Evolutionary conservation across 352 stramenopile species (phyloP), one percentile per base, ranked within the genome.

Genomic region (Pythium oligandrum): DNA sequence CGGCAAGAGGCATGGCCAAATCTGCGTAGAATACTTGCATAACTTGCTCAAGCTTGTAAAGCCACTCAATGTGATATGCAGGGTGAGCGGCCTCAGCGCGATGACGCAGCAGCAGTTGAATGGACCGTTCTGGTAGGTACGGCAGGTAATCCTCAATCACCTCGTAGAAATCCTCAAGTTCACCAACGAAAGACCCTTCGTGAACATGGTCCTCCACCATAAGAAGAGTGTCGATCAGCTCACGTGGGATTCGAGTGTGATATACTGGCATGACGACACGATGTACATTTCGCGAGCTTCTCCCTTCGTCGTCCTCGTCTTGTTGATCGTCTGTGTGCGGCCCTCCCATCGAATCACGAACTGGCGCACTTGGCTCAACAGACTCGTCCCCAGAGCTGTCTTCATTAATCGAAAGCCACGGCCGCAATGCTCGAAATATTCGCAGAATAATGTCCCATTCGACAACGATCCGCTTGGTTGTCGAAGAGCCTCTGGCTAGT

Each of bases 391-490:
- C 17, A 48, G 9, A 11, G 17, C 43, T 48, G 43, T 48, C 43
- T 30, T 48, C 43, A 30, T 48, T 11, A 48, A 48, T 69, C 2
- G 77, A 83, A 7, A 94, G 61, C 83, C 83, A 94, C 40, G 83
- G 76, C 0, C 77, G 72, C 33, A 95, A 48, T 9, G 66, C 63
- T 5, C 61, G 59, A 26, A 95, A 71, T 67, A 92, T 93, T 3
- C 80, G 78, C 11, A 93, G 64, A 48, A 95, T 88, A 50, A 95
- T 81, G 45, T 90, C 81, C 85, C 85, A 95, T 58, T 95, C 85
- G 42, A 92, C 78, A 26, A 80, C 66, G 30, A 92, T 49, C 34
- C 63, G 64, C 46, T 65, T 75, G 35, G 73, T 53, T 9, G 42
- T 61, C 11, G 45, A 45, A 26, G n/a, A 10, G 1, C 48, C n/a